Percentiles rank a stretch among this genome's conserved stretches.
These are phyloP conservation scores for Trichoderma arundinaceum DNA, from an alignment of 2,329 filamentous ascomycete species.

Conservation along the genomic window DNA sequence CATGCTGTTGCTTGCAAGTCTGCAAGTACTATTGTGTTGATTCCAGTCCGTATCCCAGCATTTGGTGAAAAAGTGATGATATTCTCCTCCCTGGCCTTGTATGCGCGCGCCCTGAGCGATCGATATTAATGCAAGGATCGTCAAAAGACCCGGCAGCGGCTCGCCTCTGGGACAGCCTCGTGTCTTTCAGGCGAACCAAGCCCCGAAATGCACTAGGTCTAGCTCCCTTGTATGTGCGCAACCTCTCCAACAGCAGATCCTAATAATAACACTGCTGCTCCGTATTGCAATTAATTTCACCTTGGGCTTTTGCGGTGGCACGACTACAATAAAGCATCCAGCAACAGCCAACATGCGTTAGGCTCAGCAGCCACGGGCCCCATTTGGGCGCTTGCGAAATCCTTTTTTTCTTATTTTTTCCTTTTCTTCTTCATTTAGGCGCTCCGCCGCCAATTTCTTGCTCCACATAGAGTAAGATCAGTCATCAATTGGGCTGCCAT, in stretches of 20 bases:
- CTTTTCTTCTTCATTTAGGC: not conserved
- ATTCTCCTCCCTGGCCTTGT: not conserved
- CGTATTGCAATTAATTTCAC: not conserved
- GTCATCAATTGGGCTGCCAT: constrained; percentile 16
- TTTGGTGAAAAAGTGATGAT: constrained; percentile 7
- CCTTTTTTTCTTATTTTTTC: not conserved
- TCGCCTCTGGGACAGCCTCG: not conserved
- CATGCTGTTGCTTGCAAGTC: too few relatives aligned
- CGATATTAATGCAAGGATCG: constrained; percentile 20
- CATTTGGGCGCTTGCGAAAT: not conserved
- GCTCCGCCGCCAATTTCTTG: not conserved
- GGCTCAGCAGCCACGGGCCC: not conserved
- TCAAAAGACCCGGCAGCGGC: constrained; percentile 1
- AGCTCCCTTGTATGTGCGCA: not conserved
- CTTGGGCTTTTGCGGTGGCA: too few relatives aligned
- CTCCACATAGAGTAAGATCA: constrained; percentile 7
- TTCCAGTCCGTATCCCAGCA: not conserved
- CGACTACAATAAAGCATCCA: too few relatives aligned
- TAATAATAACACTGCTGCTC: not conserved
- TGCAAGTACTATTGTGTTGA: too few relatives aligned
- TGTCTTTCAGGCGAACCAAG: constrained; percentile 1
- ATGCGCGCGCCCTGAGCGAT: not conserved
- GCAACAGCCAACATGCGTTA: not conserved
- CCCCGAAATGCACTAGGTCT: not conserved
- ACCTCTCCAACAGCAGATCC: constrained; percentile 15